Evolutionary conservation across 345 rosid genomes (phyloP).

Genomic region (Lumnitzera racemosa): DNA sequence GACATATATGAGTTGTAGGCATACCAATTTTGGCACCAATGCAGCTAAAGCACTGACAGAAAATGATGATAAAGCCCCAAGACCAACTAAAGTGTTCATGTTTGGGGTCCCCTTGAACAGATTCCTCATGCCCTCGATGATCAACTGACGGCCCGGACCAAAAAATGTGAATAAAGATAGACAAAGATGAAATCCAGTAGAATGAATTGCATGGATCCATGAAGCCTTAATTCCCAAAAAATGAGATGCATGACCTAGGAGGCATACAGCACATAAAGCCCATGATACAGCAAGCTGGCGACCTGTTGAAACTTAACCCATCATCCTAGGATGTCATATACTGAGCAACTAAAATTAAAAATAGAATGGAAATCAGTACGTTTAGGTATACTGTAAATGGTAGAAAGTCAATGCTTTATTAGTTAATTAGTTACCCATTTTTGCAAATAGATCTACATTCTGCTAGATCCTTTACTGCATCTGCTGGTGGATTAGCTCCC

Average conservation of each 20-base stretch:
- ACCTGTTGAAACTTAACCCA: slow-evolving; percentile 31
- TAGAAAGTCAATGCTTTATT: too few relatives aligned
- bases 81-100: slow-evolving; percentile 96
- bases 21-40: slow-evolving; percentile 73
- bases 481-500: too few relatives aligned
- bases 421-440: too few relatives aligned
- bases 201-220: slow-evolving; percentile 81
- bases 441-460: too few relatives aligned
- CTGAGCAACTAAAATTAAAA: not conserved
- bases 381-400: too few relatives aligned
- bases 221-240: slow-evolving; percentile 55
- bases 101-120: slow-evolving; percentile 81
- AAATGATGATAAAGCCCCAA: slow-evolving; percentile 94
- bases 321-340: not conserved
- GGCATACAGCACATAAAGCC: slow-evolving; percentile 96
- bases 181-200: slow-evolving; percentile 83
- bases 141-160: slow-evolving; percentile 90
- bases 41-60: slow-evolving; percentile 81
- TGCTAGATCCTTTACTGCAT: too few relatives aligned
- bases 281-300: slow-evolving; percentile 90
- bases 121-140: slow-evolving; percentile 75
- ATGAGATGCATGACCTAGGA: slow-evolving; percentile 87
- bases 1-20: slow-evolving; percentile 11
- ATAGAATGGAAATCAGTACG: not conserved
- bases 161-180: slow-evolving; percentile 79